Base-by-base conservation (phyloP, 495 filamentous ascomycete genomes). In the Chaetomium tenue region DNA sequence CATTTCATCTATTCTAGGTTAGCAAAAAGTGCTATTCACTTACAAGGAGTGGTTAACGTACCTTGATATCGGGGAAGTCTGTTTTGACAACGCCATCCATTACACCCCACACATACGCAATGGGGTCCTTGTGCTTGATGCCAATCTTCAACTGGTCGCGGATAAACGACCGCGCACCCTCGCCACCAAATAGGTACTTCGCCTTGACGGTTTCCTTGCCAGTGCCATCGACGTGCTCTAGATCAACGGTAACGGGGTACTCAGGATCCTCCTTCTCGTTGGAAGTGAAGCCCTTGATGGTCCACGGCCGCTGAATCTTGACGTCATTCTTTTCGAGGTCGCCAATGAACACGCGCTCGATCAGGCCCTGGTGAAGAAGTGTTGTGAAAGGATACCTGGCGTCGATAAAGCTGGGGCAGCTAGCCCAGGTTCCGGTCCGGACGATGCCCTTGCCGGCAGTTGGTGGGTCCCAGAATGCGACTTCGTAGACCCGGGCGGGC, bases 341-440 rank as follows among this genome's bases (percentile, higher is more conserved):
- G 11, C 81, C 75, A 51, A 90, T 84, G 70, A 92, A 86, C 28
- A 89, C 78, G 46, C 86, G 81, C 73, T 92, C 89, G 3, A 92
- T 83, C 76, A 88, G 82, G 8, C 89, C 89, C 71, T 92, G 89
- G 63, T 92, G 89, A 7, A 89, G 78, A 0, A 91, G 82, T 0
- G 90, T 85, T 28, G 89, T 91, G 68, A 90, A 92, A 1, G 88
- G 88, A 64, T 92, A 89, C 48, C 87, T 79, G 13, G 89, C 87
- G 65, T 91, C 89, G 64, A 92, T 88, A 51, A 90, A 85, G 62
- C 82, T 82, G 4, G 89, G 89, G 74, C 89, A 91, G 71, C 88
- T 88, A 4, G 82, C 80, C 80, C 89, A 87, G 23, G 89, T 88
- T 40, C 84, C 86, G 26, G 83, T 90, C 65, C 89, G 83, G n/a